Base-by-base conservation (phyloP, 2,329 filamentous ascomycete species). In the Fusarium nisikadoi region DNA sequence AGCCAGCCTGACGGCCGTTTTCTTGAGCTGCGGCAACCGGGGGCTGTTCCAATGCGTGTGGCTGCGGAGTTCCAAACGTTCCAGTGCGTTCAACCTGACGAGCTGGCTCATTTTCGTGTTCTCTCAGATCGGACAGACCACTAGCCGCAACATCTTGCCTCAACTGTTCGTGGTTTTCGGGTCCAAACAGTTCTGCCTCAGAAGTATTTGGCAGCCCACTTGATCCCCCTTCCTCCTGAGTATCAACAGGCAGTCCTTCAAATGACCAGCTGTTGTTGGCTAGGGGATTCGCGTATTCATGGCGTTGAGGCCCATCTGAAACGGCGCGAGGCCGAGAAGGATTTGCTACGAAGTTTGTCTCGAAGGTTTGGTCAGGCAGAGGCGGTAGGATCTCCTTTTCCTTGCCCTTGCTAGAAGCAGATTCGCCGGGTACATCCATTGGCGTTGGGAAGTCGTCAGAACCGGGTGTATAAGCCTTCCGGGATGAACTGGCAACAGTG, bases 191-290 rank as follows among this genome's bases (percentile, higher is more conserved):
- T 25, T 54, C 45, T 20, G 47, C 41, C n/a, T 35, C 25, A 17
- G 35, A 56, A 27, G n/a, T 8, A 29, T 20, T 33, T 8, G 27
- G 41, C 6, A 45, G 27, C 23, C 43, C 43, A 27, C 56, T 52
- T 6, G 59, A 65, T 10, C 38, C 46, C 16, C 47, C 33, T 17
- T 72, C 65, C 20, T 47, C 39, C n/a, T 74, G 52, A 8, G 62
- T 59, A 41, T 78, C 68, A 16, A 75, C 55, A 25, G 81, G 79
- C 12, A 88, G 68, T 29, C 80, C 80, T 8, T 83, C 81, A 72
- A 91, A 91, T 0, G 85, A 86, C 90, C 89, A 92, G 72, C 82
- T 91, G 69, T 90, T 90, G 76, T 88, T 88, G 2, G 85, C 89
- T 20, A 91, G 77, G 1, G 87, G 86, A 55, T 89, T 86, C 58